Conservation (phyloP, 306 rosid genomes). For the Hippophae tibetana region DNA sequence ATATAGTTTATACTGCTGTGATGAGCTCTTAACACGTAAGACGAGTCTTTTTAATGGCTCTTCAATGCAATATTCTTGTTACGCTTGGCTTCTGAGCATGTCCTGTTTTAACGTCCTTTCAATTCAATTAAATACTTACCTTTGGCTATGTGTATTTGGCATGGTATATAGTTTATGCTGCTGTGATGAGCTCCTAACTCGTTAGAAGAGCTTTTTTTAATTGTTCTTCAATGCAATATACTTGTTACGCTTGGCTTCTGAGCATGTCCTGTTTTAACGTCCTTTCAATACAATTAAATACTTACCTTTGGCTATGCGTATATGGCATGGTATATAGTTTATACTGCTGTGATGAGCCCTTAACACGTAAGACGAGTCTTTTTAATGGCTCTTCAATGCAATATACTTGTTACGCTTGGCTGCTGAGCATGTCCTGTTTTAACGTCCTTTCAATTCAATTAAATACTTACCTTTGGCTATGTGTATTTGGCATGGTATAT, state of each 20-base stretch:
- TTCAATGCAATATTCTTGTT: no score
- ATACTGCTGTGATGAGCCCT: conserved; percentile 31
- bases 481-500: no score
- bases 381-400: conserved; percentile 40
- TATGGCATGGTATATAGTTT: not conserved
- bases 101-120: not conserved
- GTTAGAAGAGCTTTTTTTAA: conserved; percentile 6
- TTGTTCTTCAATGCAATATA: conserved; percentile 37
- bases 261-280: conserved; percentile 5
- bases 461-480: no score
- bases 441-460: not conserved
- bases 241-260: conserved; percentile 90
- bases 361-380: conserved; percentile 44
- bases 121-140: conserved; percentile 31
- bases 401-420: conserved; percentile 79
- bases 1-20: no score
- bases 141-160: conserved; percentile 34
- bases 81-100: not conserved
- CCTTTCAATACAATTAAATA: not conserved
- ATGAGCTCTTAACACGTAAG: no score
- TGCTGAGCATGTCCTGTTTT: conserved; percentile 39
- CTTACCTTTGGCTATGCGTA: not conserved
- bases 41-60: no score
- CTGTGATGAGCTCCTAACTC: conserved; percentile 18
- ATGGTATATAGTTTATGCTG: not conserved